phyloP scores from a whole-genome alignment of 805 yeast genomes.

The Yamadazyma ubonensis region DNA sequence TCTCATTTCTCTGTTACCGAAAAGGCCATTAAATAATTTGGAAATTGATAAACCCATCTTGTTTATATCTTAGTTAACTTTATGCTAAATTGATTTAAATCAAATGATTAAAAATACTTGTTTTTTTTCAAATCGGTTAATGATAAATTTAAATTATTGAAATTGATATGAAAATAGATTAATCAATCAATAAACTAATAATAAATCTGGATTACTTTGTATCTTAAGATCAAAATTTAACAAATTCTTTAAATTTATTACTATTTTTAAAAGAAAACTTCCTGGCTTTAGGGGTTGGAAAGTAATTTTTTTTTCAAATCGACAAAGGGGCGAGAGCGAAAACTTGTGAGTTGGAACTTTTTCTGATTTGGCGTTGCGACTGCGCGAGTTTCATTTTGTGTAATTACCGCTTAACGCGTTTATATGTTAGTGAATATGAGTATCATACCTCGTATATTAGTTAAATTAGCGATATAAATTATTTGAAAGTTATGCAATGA shows the following conservation, averaged over 20 bases:
- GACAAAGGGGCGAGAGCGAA: conserved; percentile 13
- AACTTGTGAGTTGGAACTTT: conserved; percentile 7
- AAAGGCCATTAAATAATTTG: conserved; percentile 89
- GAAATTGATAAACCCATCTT: conserved; percentile 93
- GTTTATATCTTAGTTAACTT: conserved; percentile 1
- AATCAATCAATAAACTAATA: conserved; percentile 5
- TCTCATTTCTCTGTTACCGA: conserved; percentile 98
- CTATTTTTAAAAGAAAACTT: conserved; percentile 7
- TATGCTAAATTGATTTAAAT: conserved; percentile 18
- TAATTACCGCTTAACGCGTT: conserved; percentile 8
- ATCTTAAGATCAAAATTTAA: conserved; percentile 1
- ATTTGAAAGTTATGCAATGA: neutral
- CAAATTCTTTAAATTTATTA: conserved; percentile 4
- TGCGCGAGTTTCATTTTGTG: conserved; percentile 6
- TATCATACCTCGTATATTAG: neutral
- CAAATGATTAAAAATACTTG: neutral
- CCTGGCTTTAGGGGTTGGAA: conserved; percentile 9
- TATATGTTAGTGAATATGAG: neutral
- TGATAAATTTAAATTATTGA: neutral
- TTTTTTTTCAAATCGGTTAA: conserved; percentile 5
- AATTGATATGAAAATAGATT: neutral
- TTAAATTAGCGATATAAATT: neutral
- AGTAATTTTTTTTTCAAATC: conserved; percentile 11
- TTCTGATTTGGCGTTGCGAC: conserved; percentile 8
- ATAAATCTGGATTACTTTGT: neutral